A percentile compares a stretch with the other conserved stretches of the same genome.
Evolutionary conservation across 495 filamentous ascomycete genomes (phyloP).

Genomic region (Tuber magnatum): DNA sequence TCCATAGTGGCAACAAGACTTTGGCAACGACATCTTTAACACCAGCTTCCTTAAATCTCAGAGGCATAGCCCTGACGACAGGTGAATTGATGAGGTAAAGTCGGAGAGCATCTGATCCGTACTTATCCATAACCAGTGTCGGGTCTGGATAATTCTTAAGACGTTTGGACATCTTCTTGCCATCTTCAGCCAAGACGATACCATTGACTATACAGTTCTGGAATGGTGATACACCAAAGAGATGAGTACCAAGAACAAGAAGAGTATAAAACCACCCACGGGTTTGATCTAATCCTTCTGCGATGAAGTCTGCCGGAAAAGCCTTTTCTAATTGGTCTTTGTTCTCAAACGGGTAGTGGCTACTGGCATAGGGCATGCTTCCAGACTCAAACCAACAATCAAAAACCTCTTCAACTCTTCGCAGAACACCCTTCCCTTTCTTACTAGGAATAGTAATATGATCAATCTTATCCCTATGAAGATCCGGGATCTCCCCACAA

Average conservation of each 20-base stretch:
- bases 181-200: slow-evolving; percentile 89
- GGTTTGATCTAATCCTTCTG: slow-evolving; percentile 90
- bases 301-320: slow-evolving; percentile 95
- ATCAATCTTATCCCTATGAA: slow-evolving; percentile 93
- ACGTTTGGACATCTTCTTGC: slow-evolving; percentile 99
- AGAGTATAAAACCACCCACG: slow-evolving; percentile 98
- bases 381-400: slow-evolving; percentile 83
- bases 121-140: slow-evolving; percentile 69
- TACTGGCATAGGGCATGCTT: slow-evolving; percentile 91
- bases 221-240: slow-evolving; percentile 85
- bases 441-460: slow-evolving; percentile 93
- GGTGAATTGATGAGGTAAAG: slow-evolving; percentile 97
- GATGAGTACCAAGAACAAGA: slow-evolving; percentile 78
- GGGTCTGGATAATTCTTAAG: slow-evolving; percentile 98
- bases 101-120: slow-evolving; percentile 88
- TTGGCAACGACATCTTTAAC: slow-evolving; percentile 95
- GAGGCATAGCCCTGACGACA: slow-evolving; percentile 84
- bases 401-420: slow-evolving; percentile 83
- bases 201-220: slow-evolving; percentile 97
- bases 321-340: slow-evolving; percentile 69
- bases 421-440: slow-evolving; percentile 75
- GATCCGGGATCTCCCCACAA: slow-evolving; percentile 77
- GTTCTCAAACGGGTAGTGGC: slow-evolving; percentile 94
- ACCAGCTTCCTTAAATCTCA: slow-evolving; percentile 84
- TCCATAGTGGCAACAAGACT: slow-evolving; percentile 91